Conservation (phyloP, 805 yeast species). For the Barnettozyma botsteinii region DNA sequence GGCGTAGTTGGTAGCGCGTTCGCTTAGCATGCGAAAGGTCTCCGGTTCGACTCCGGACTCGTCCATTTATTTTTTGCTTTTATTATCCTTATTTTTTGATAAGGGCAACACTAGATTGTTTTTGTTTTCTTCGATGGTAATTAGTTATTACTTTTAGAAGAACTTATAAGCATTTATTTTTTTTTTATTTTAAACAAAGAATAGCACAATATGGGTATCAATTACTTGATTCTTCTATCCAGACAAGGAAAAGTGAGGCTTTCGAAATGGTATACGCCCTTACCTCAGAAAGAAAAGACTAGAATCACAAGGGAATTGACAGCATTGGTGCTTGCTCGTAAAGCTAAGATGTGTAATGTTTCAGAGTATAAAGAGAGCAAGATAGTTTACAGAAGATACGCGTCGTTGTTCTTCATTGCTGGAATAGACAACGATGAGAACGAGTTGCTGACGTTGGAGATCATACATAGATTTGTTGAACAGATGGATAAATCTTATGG, state of each 20-base stretch:
- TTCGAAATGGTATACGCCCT: constrained; percentile 87
- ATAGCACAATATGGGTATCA: constrained; percentile 61
- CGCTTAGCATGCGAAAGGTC: constrained; percentile 78
- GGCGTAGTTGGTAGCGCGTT: constrained; percentile 83
- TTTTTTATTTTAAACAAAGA: not conserved
- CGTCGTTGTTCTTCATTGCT: constrained; percentile 83
- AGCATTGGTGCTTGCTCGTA: constrained; percentile 74
- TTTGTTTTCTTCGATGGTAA: too few species aligned
- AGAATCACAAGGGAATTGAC: constrained; percentile 82
- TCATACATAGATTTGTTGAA: constrained; percentile 90
- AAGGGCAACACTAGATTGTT: too few species aligned
- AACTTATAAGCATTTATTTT: not conserved
- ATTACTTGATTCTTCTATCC: constrained; percentile 75
- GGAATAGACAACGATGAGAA: constrained; percentile 82
- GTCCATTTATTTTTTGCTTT: constrained; percentile 40
- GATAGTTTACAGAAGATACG: constrained; percentile 87
- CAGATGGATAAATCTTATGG: constrained; percentile 95
- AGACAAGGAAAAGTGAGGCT: constrained; percentile 94
- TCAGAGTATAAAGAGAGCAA: constrained; percentile 48
- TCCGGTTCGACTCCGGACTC: constrained; percentile 75
- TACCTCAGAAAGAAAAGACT: constrained; percentile 78
- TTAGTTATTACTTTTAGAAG: too few species aligned
- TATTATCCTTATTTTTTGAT: not conserved
- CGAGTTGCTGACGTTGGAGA: constrained; percentile 79
- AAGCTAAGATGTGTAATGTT: constrained; percentile 78